phyloP scores from a whole-genome alignment of 75 land plant species.

The Pinus tabuliformis region DNA sequence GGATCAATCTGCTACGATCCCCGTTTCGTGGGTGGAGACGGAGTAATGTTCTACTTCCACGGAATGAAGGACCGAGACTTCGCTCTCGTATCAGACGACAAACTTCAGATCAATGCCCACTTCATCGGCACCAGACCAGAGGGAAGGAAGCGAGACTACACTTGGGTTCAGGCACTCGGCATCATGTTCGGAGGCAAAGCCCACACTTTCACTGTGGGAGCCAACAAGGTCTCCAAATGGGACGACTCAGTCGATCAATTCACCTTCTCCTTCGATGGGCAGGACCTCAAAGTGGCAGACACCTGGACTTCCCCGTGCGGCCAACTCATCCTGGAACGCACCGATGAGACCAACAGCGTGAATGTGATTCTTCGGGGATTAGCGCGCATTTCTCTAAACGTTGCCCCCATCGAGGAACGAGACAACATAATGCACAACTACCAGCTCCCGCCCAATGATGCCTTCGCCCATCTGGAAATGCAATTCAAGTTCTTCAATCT shows the following conservation, averaged over 20 bases:
- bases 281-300: constrained; percentile 21
- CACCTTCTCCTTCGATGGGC: constrained; percentile 39
- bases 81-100: constrained; percentile 59
- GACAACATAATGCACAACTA: constrained; percentile 59
- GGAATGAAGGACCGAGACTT: constrained; percentile 44
- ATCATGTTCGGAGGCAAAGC: constrained; percentile 26
- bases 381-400: constrained; percentile 33
- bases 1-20: constrained; percentile 59
- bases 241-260: constrained; percentile 40
- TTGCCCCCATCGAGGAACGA: constrained; percentile 40
- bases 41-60: constrained; percentile 83
- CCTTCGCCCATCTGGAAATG: constrained; percentile 65
- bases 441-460: constrained; percentile 44
- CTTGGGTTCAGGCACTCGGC: constrained; percentile 70
- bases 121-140: constrained; percentile 59
- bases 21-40: constrained; percentile 76
- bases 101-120: constrained; percentile 68
- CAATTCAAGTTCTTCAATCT: constrained; percentile 58
- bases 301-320: constrained; percentile 20
- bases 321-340: constrained; percentile 47
- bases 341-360: constrained; percentile 40
- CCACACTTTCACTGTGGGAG: constrained; percentile 22
- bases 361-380: constrained; percentile 32
- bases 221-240: constrained; percentile 25
- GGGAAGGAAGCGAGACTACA: constrained; percentile 61